These are phyloP conservation scores for Penicillium pulvis DNA, from an alignment of 495 filamentous ascomycete genomes.

Conservation along the genomic window DNA sequence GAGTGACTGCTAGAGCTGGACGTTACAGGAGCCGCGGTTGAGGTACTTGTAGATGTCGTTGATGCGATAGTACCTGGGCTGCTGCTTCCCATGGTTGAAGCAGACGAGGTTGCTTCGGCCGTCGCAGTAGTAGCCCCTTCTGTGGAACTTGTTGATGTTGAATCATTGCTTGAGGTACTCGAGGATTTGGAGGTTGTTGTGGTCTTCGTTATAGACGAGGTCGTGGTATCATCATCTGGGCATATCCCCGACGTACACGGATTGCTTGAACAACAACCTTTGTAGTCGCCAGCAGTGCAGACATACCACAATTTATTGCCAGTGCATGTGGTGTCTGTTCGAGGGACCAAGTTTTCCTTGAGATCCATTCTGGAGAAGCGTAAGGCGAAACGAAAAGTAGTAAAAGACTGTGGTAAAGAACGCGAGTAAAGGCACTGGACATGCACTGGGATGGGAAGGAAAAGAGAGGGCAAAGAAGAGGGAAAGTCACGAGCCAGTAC, in stretches of 20 bases:
- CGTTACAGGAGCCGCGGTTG: conserved; percentile 7
- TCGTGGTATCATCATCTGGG: conserved; percentile 22
- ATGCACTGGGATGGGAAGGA: not conserved
- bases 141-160: not conserved
- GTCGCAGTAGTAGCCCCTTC: not conserved
- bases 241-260: conserved; percentile 40
- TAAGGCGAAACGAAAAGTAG: not conserved
- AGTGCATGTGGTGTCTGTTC: conserved; percentile 20
- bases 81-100: not conserved
- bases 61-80: conserved; percentile 6
- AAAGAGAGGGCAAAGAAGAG: not conserved
- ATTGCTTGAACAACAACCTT: conserved; percentile 43
- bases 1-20: conserved; percentile 10
- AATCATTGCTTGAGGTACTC: not conserved
- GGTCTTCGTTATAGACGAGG: not conserved
- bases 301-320: conserved; percentile 32
- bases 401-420: not conserved
- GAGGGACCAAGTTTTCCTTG: conserved; percentile 15
- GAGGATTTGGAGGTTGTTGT: not conserved
- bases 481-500: not conserved
- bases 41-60: conserved; percentile 3
- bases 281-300: conserved; percentile 30
- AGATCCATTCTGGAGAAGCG: conserved; percentile 1
- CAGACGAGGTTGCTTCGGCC: not conserved
- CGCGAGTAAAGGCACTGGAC: not conserved